Percentiles rank a stretch among this genome's conserved stretches.
Conservation (phyloP, 73 alveolate genomes). For the Durusdinium trenchii region DNA sequence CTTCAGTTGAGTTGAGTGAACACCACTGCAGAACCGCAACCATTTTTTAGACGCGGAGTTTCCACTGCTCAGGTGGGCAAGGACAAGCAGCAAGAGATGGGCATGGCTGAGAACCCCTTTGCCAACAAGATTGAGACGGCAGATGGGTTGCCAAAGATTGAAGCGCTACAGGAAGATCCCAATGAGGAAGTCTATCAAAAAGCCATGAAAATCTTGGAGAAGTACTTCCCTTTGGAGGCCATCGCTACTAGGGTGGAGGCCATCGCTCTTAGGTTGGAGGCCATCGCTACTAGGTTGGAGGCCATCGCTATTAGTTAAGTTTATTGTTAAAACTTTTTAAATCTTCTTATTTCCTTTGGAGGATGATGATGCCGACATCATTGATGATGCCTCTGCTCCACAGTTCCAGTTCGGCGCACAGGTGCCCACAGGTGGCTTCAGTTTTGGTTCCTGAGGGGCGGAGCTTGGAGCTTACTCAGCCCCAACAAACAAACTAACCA, state of each 20-base stretch:
- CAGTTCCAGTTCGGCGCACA: constrained; percentile 47
- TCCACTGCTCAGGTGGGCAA: constrained; percentile 47
- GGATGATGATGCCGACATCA: constrained; percentile 77
- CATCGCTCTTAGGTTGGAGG: background rate
- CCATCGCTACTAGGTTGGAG: background rate
- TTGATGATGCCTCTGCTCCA: background rate
- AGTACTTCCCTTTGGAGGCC: constrained; percentile 76
- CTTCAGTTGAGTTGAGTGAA: too few species aligned
- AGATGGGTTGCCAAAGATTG: constrained; percentile 73
- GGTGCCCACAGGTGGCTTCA: constrained; percentile 66
- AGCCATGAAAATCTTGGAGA: constrained; percentile 84
- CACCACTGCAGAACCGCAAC: too few species aligned
- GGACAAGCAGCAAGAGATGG: constrained; percentile 73
- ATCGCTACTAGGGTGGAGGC: background rate
- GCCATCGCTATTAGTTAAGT: background rate
- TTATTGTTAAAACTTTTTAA: too few species aligned
- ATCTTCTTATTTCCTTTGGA: background rate
- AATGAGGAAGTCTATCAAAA: constrained; percentile 91
- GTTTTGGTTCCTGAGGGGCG: too few species aligned
- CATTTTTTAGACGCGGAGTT: too few species aligned
- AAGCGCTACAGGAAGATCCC: constrained; percentile 83
- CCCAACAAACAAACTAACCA: too few species aligned
- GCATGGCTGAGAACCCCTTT: constrained; percentile 56
- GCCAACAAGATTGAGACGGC: constrained; percentile 48
- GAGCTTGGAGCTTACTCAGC: too few species aligned